Base-by-base conservation (phyloP, 83 land plant genomes). In the Picea mariana region DNA sequence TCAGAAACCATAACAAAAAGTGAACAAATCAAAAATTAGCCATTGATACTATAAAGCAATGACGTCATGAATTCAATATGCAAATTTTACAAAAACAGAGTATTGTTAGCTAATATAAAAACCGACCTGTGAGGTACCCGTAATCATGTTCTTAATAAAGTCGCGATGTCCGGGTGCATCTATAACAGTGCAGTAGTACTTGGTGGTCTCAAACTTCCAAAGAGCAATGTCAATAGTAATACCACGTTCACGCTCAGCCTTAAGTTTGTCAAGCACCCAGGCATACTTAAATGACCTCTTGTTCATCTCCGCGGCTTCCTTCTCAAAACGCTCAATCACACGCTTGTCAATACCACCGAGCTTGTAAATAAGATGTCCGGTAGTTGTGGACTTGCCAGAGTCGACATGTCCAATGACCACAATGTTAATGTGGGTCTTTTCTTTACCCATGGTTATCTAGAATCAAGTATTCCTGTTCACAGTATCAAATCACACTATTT, bases 111-210 rank as follows among this genome's bases (percentile, higher is more conserved):
- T 9, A 9, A 9, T 49, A 12, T 12, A 52, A 52, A 52, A 2
- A 52, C 58, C 58, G 8, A 76, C 81, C 89, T 92, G 94, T n/a
- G 94, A 92, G 18, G 94, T 90, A 49, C 94, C 92, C 71, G 92
- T 92, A 78, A 92, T 92, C n/a, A n/a, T n/a, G n/a, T n/a, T n/a
- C n/a, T n/a, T n/a, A n/a, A n/a, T n/a, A n/a, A n/a, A n/a, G n/a
- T 92, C 94, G 72, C 94, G 90, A 84, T 92, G 94, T 31, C 94
- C 94, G 47, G 92, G 94, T 62, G 94, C 92, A 87, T 92, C 94
- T 84, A 92, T 90, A 18, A 90, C 89, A 31, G 90, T 92, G 89
- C 89, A 88, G 85, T 92, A 92, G 83, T 92, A 92, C 85, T 82
- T 90, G 77, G 90, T 90, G 80, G 94, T 92, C 85, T 92, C 94